These are phyloP conservation scores for Endothia cerciana DNA, from an alignment of 2,329 filamentous ascomycete species.

Conservation along the genomic window DNA sequence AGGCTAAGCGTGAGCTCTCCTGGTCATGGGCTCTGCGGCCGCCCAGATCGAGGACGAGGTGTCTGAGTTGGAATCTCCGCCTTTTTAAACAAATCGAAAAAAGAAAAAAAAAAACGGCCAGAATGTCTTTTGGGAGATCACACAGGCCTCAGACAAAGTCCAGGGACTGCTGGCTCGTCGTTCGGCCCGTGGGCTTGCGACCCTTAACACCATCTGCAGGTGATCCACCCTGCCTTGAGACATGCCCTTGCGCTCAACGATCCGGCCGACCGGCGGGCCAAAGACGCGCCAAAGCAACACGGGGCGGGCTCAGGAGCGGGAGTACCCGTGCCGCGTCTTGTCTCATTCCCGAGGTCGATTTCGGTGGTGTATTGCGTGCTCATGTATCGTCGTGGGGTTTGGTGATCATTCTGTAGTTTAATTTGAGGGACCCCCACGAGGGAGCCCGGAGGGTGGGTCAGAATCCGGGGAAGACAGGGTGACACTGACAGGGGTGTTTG, in stretches of 20 bases:
- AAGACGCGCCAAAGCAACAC: neutral
- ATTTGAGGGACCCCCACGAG: conserved; percentile 22
- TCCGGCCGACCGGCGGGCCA: neutral
- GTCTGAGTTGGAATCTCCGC: neutral
- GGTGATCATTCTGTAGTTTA: conserved; percentile 17
- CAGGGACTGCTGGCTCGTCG: neutral
- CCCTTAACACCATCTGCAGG: neutral
- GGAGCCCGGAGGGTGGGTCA: conserved; percentile 9
- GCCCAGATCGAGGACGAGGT: neutral
- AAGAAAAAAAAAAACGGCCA: too few species aligned
- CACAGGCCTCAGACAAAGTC: neutral
- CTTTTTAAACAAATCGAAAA: neutral
- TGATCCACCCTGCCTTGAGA: neutral
- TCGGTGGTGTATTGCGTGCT: conserved; percentile 22
- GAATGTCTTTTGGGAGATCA: neutral
- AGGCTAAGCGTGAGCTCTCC: neutral
- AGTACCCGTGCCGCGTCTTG: conserved; percentile 18
- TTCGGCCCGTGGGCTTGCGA: neutral
- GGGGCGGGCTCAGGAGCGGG: conserved; percentile 12
- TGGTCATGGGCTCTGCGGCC: too few species aligned
- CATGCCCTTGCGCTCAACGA: neutral
- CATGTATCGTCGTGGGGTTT: conserved; percentile 25
- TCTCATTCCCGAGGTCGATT: conserved; percentile 20
- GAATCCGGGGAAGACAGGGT: conserved; percentile 17
- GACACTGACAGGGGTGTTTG: conserved; percentile 18